Evolutionary conservation across 2,329 filamentous ascomycete genomes (phyloP), one percentile per base, ranked within the genome.

Genomic region (Alternaria sp.): DNA sequence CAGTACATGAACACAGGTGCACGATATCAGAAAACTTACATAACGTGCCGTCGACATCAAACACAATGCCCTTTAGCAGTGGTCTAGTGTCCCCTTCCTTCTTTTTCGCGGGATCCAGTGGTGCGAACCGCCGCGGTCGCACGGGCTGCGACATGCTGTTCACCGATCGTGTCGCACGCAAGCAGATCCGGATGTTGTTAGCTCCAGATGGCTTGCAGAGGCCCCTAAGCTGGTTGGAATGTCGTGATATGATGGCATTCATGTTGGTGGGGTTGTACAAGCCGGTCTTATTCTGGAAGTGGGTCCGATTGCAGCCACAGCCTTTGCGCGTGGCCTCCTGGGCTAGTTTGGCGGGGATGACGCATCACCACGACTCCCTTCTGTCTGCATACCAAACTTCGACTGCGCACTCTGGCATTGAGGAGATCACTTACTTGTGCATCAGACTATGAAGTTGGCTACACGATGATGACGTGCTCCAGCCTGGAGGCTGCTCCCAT

Each of bases 1-100:
- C 18, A 75, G 69, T 37, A 55, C 20, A 18, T 9, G 21, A 50
- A 2, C 33, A 26, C 11, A 25, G 14, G 5, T 20, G 20, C n/a
- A n/a, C 3, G 44, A 9, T 2, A 20, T 26, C 4, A 20, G 15
- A 12, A 12, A 20, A 84, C 89, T 82, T 82, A 96, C 94, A 97
- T 64, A 98, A 82, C 23, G 95, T 99, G 4, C 95, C 95, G 80
- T 99, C 95, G 67, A 99, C 92, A 82, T 99, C 95, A 81, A 98
- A 98, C 14, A 98, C 84, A 25, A 90, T 85, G 2, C 88, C 88
- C 71, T 84, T 84, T 60, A 90, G 73, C 28, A 71, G 73, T 45
- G 85, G 84, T 18, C 80, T 79, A 51, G 75, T 79, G 63, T 79
- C 65, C 56, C 76, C 68, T 20, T 71, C 65, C 20, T 57, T 63